phyloP scores from a whole-genome alignment of 2,329 filamentous ascomycete species.

The Sporothrix euskadiensis region DNA sequence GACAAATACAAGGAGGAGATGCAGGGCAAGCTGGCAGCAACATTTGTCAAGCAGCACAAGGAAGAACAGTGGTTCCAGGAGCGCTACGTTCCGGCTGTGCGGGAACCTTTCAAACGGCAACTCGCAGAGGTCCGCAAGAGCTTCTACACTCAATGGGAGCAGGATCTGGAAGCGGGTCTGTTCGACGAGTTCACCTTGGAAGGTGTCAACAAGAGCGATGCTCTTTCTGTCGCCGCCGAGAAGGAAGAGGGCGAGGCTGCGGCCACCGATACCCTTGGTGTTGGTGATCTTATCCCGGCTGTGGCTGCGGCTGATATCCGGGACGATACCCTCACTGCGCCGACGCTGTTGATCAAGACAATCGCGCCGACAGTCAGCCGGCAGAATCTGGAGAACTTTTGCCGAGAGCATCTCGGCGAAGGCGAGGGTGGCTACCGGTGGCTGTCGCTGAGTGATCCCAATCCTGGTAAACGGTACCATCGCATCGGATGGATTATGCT shows the following conservation, averaged over 20 bases:
- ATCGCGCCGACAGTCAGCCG: conserved; percentile 95
- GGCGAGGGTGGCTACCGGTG: conserved; percentile 91
- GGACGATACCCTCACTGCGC: conserved; percentile 84
- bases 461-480: conserved; percentile 94
- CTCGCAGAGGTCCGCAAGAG: conserved; percentile 77
- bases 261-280: conserved; percentile 87
- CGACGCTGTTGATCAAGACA: conserved; percentile 95
- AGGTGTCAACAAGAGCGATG: conserved; percentile 90
- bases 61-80: conserved; percentile 98
- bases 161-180: conserved; percentile 76
- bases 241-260: conserved; percentile 96
- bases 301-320: conserved; percentile 82
- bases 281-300: conserved; percentile 84
- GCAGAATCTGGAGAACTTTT: conserved; percentile 89
- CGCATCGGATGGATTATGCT: conserved; percentile 98
- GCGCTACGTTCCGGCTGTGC: conserved; percentile 81
- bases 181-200: conserved; percentile 96
- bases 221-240: conserved; percentile 77
- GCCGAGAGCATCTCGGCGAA: conserved; percentile 90
- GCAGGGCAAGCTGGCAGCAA: conserved; percentile 77
- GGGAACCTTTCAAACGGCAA: conserved; percentile 71
- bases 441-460: conserved; percentile 93
- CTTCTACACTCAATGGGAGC: conserved; percentile 83
- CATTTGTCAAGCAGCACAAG: conserved; percentile 90
- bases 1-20: conserved; percentile 68